Base-by-base conservation (phyloP, 208 protist genomes). In the Acanthamoeba castellanii region DNA sequence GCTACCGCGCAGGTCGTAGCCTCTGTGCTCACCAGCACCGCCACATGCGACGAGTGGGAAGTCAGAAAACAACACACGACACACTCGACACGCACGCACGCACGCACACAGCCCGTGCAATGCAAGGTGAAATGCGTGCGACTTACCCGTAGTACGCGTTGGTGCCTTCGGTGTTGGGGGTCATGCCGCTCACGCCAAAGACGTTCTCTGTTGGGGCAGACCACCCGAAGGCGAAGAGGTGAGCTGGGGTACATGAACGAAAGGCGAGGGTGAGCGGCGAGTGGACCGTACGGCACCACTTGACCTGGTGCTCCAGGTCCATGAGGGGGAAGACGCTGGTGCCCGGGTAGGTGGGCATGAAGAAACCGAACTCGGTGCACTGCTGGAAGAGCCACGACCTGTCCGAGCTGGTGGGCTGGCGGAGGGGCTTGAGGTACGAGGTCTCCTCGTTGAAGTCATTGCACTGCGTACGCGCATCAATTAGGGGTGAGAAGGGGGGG, bases 281-380 rank as follows among this genome's bases (percentile, higher is more conserved):
- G 27, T 3, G 25, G 9, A 72, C 45, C 84, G 52, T 68, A 91
- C 84, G 32, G 37, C 84, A 91, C 84, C 84, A 91, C 84, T 91
- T 91, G 50, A 91, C 84, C 37, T 91, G 84, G n/a, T 91, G 84
- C 55, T 68, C 47, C 59, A 91, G 52, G 84, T 47, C 55, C 6
- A 91, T 14, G 59, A 91, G 84, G 5, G 84, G 84, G 59, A 91
- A 91, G 59, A 91, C 84, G 59, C 57, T 72, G 59, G 57, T 70
- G 32, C 74, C 74, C 20, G 74, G 74, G 22, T 91, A 91, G 59
- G 8, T 91, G 55, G 84, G 84, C 84, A 68, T 91, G 84, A 91
- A 91, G 84, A 91, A 91, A n/a, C 84, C 84, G 42, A 91, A 91
- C 84, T 91, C 84, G 8, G 84, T 91, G 84, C 84, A 91, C 59